phyloP scores from a whole-genome alignment of 2,329 filamentous ascomycete species.

The Colletotrichum agaves region DNA sequence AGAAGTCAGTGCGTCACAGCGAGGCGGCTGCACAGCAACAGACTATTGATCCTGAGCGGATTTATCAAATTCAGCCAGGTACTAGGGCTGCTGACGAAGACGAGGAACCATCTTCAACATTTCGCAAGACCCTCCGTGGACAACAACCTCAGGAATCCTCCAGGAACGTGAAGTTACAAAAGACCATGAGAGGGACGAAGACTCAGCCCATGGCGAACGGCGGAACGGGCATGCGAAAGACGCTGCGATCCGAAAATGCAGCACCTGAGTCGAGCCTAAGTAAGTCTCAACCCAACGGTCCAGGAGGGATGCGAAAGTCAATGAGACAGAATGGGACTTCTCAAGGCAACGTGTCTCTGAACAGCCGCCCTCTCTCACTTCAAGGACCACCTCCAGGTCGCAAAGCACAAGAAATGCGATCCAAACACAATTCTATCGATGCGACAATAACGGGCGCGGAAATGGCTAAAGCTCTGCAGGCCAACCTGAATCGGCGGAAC shows the following conservation, averaged over 20 bases:
- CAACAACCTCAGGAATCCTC: conserved; percentile 21
- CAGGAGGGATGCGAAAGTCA: conserved; percentile 45
- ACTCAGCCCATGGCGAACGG: conserved; percentile 23
- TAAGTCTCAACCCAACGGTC: not conserved
- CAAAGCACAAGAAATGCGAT: not conserved
- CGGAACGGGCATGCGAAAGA: conserved; percentile 44
- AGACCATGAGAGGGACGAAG: conserved; percentile 57
- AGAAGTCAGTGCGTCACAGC: conserved; percentile 45
- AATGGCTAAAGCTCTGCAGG: conserved; percentile 39
- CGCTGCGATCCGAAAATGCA: conserved; percentile 19
- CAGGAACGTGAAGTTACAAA: conserved; percentile 51
- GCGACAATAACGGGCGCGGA: conserved; percentile 35
- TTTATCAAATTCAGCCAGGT: conserved; percentile 54
- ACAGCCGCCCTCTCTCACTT: conserved; percentile 21
- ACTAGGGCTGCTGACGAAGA: conserved; percentile 39
- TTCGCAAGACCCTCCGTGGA: conserved; percentile 25
- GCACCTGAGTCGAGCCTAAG: not conserved
- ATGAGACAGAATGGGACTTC: conserved; percentile 37
- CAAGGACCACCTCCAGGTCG: conserved; percentile 16
- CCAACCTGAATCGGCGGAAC: conserved; percentile 60
- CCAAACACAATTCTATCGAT: conserved; percentile 26
- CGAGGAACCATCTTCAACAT: not conserved
- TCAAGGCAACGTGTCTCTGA: not conserved
- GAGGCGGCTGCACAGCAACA: conserved; percentile 37
- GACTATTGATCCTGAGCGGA: conserved; percentile 40